Conservation (phyloP, 2,329 filamentous ascomycete species). For the Dactylellina haptotyla region DNA sequence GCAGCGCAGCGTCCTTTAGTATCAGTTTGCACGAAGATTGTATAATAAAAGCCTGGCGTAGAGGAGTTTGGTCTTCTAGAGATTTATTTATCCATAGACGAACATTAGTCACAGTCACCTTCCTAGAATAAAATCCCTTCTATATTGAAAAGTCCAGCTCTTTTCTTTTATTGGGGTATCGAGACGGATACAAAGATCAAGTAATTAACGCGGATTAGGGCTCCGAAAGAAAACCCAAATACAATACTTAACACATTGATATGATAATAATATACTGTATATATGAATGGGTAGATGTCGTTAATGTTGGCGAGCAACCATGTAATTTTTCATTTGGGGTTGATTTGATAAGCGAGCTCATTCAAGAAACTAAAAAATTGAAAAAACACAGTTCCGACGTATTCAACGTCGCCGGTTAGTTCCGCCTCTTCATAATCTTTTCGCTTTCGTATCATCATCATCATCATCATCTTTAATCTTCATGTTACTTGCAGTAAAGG, state of each 20-base stretch:
- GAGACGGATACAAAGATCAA: too few relatives aligned
- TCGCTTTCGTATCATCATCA: conserved; percentile 3
- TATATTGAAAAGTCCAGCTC: too few relatives aligned
- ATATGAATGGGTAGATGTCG: too few relatives aligned
- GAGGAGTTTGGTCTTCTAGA: conserved; percentile 29
- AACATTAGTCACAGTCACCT: neutral
- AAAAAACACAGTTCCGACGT: conserved; percentile 2
- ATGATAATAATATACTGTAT: too few relatives aligned
- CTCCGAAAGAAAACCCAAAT: too few relatives aligned
- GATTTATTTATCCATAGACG: conserved; percentile 3
- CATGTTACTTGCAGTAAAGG: neutral
- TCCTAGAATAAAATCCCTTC: neutral
- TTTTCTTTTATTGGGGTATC: too few relatives aligned
- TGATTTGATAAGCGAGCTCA: too few relatives aligned
- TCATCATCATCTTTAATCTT: neutral
- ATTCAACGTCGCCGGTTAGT: conserved; percentile 23
- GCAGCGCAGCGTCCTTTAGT: conserved; percentile 7
- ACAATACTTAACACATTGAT: too few relatives aligned
- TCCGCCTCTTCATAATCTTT: conserved; percentile 13
- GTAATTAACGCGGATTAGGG: too few relatives aligned
- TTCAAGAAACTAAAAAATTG: neutral
- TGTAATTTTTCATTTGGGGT: too few relatives aligned
- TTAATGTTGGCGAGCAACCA: too few relatives aligned
- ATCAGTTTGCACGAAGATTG: conserved; percentile 21
- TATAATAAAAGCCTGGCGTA: conserved; percentile 37